A percentile compares a stretch with the other conserved stretches of the same genome.
phyloP scores from a whole-genome alignment of 1,284 basidiomycete genomes.

The Takashimella koratensis region DNA sequence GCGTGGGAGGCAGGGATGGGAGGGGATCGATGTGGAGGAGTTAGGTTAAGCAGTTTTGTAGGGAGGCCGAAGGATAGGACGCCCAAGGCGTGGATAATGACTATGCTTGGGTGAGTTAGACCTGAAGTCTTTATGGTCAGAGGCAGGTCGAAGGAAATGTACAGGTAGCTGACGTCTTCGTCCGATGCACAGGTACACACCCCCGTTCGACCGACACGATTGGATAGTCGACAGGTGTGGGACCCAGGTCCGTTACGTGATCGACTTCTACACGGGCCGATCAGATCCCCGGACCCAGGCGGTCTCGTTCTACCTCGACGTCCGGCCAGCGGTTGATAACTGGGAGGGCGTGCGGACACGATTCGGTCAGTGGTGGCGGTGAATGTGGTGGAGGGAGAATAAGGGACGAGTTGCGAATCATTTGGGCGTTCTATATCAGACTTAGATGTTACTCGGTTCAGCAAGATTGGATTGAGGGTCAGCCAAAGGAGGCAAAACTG shows the following conservation, averaged over 20 bases:
- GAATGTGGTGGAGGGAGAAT: not conserved
- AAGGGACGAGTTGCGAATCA: too few species aligned
- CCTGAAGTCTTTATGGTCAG: not conserved
- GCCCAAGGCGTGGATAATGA: constrained; percentile 77
- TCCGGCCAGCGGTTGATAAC: constrained; percentile 84
- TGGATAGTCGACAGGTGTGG: constrained; percentile 95
- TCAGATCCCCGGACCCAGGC: constrained; percentile 41
- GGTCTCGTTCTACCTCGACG: constrained; percentile 84
- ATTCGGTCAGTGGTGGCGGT: constrained; percentile 28
- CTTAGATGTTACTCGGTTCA: too few species aligned
- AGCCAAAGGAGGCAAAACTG: too few species aligned
- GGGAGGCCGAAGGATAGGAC: constrained; percentile 56
- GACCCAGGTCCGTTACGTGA: constrained; percentile 83
- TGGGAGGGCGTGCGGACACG: constrained; percentile 84
- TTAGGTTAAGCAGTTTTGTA: constrained; percentile 48
- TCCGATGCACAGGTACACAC: constrained; percentile 63
- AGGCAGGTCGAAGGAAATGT: not conserved
- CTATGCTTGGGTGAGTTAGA: constrained; percentile 72
- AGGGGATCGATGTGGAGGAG: constrained; percentile 73
- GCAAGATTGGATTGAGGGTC: too few species aligned
- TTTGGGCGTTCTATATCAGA: too few species aligned
- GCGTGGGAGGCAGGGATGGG: constrained; percentile 83
- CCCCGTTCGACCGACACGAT: constrained; percentile 96
- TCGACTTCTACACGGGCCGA: constrained; percentile 97
- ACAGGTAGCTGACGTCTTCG: constrained; percentile 1